Conservation (phyloP, 768 basidiomycete genomes). For the Mycena filopes region DNA sequence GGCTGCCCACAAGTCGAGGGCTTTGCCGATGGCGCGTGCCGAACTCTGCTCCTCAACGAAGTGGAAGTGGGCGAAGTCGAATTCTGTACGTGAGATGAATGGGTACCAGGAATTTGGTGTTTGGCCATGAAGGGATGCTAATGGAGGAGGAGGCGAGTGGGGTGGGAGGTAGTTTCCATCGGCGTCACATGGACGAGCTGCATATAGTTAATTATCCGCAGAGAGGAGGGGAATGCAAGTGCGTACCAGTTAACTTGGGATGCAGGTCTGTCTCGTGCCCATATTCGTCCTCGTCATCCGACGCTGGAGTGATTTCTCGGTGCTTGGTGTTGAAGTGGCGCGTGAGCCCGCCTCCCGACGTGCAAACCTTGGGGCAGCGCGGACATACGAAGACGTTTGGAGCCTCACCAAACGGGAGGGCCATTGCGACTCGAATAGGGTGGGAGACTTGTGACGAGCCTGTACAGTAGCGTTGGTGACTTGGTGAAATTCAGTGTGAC, state of each 20-base stretch:
- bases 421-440: background rate
- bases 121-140: background rate
- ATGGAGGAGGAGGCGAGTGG: background rate
- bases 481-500: no score
- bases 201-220: background rate
- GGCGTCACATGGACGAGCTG: background rate
- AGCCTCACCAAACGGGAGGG: background rate
- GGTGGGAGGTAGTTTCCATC: background rate
- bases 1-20: constrained; percentile 5
- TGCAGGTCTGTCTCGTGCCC: background rate
- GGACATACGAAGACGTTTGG: background rate
- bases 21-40: background rate
- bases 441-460: background rate
- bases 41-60: constrained; percentile 5
- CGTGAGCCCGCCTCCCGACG: background rate
- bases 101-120: background rate
- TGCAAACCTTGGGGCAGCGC: background rate
- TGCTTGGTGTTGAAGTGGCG: constrained; percentile 4
- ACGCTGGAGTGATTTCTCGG: background rate
- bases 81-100: background rate
- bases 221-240: background rate
- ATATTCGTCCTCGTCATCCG: constrained; percentile 2
- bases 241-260: background rate
- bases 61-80: constrained; percentile 11
- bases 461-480: background rate